A percentile compares a stretch with the other conserved stretches of the same genome.
Conservation (phyloP, 352 stramenopile genomes). For the Phytophthora nicotianae region DNA sequence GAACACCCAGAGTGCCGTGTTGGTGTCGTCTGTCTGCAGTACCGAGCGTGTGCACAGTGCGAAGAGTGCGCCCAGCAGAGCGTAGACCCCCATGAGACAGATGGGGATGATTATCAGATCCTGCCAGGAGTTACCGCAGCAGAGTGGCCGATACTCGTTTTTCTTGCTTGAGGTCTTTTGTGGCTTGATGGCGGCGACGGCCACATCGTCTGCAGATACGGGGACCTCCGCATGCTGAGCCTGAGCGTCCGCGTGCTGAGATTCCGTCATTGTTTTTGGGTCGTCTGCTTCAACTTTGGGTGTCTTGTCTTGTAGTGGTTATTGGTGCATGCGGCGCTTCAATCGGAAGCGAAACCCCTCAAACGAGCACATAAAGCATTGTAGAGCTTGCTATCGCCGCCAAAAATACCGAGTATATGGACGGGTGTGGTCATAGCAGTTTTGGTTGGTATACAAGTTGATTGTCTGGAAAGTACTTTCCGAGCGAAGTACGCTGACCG, state of each 20-base stretch:
- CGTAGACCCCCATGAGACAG: conserved; percentile 63
- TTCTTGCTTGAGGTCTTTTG: conserved; percentile 44
- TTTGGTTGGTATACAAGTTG: too few species aligned
- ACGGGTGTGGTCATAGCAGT: background rate
- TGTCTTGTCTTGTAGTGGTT: conserved; percentile 15
- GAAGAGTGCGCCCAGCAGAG: conserved; percentile 69
- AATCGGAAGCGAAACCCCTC: conserved; percentile 26
- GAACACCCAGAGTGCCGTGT: conserved; percentile 82
- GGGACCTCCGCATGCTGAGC: conserved; percentile 9
- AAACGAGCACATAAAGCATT: background rate
- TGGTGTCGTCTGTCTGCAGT: conserved; percentile 78
- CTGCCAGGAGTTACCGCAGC: conserved; percentile 75
- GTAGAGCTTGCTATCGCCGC: conserved; percentile 9
- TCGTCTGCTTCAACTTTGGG: conserved; percentile 1
- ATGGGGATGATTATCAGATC: conserved; percentile 78
- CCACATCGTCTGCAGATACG: conserved; percentile 42
- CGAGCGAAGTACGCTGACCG: too few species aligned
- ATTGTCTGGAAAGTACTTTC: conserved; percentile 6
- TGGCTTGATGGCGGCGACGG: conserved; percentile 58
- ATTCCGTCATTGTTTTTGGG: conserved; percentile 24
- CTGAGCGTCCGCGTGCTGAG: conserved; percentile 18
- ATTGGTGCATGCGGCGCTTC: conserved; percentile 18
- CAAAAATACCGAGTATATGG: conserved; percentile 18
- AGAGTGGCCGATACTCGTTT: conserved; percentile 51
- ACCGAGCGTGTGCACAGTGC: conserved; percentile 72